phyloP scores from a whole-genome alignment of 768 basidiomycete species.

The Mycena albidolilacea region DNA sequence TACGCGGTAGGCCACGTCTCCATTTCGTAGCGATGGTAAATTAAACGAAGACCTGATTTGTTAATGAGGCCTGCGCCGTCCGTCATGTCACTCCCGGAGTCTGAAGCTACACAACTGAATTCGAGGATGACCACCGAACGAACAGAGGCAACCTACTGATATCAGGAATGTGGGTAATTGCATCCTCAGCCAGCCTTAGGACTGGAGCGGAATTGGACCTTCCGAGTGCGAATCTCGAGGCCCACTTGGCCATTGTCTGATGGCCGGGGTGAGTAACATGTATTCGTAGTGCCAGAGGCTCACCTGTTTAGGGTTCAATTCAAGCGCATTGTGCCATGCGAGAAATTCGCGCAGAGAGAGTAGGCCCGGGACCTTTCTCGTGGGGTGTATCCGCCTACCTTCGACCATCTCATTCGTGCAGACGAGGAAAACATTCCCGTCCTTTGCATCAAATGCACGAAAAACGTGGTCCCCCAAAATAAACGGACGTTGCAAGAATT shows the following conservation, averaged over 20 bases:
- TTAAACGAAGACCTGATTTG: constrained; percentile 44
- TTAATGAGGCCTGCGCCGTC: constrained; percentile 59
- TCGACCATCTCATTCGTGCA: constrained; percentile 64
- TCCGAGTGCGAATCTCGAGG: constrained; percentile 61
- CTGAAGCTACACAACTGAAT: constrained; percentile 43
- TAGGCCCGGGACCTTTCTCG: constrained; percentile 25
- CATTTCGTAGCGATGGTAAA: constrained; percentile 50
- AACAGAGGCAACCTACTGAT: constrained; percentile 40
- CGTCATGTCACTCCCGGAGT: constrained; percentile 54
- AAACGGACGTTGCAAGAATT: constrained; percentile 65
- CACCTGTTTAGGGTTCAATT: constrained; percentile 59
- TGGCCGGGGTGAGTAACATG: constrained; percentile 6
- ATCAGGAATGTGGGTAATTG: constrained; percentile 53
- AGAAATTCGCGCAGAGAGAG: constrained; percentile 58
- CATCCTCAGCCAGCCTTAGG: constrained; percentile 45
- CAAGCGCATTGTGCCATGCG: constrained; percentile 61
- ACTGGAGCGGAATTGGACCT: constrained; percentile 68
- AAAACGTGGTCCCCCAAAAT: constrained; percentile 69
- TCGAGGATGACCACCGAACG: constrained; percentile 9
- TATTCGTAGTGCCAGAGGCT: not conserved
- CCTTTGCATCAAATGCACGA: constrained; percentile 74
- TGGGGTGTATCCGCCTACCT: constrained; percentile 42
- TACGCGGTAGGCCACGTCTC: constrained; percentile 51
- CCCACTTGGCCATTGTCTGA: constrained; percentile 67
- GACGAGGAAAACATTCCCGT: constrained; percentile 68